Evolutionary conservation across 345 rosid species (phyloP), one percentile per base, ranked within the genome.

Genomic region (Punica granatum): DNA sequence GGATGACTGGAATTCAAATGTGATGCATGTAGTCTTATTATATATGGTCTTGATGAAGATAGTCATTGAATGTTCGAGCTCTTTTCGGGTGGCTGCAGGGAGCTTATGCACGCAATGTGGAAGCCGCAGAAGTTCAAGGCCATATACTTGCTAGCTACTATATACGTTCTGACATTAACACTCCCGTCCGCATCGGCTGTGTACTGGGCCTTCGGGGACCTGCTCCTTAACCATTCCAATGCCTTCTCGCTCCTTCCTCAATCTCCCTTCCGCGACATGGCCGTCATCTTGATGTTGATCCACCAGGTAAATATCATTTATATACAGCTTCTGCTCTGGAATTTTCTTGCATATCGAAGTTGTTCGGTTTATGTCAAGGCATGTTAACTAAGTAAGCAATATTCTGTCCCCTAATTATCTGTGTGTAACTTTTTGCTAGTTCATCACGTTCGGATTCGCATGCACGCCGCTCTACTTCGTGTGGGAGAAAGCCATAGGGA

Each of bases 91-190:
- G 59, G 34, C 9, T 65, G 75, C 88, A 94, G 99, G 80, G 97
- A 94, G 75, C 78, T 94, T 7, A 94, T 94, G 99, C 99, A 94
- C 66, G 98, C 98, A 26, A 93, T 93, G 98, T 93, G 98, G 98
- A 93, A 93, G 79, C 98, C 98, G 2, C 92, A 94, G 76, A 91
- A 91, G 77, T 94, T 94, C 86, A 94, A 94, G 80, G 88, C 95
- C 9, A 91, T 94, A 64, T 94, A 94, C 69, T 74, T 94, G 39
- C 63, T 81, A 77, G 99, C 99, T 1, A 91, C 99, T 0, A 19
- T 89, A n/a, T 94, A 89, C 63, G 97, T 91, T 21, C 69, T 94
- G 76, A 94, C 99, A 58, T 85, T 94, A 72, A 94, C 99, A 59
- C 92, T 94, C 13, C 99, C 99, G 31, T 89, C 97, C 0, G 99